Evolutionary conservation across 352 stramenopile species (phyloP), one percentile per base, ranked within the genome.

Genomic region (Phytophthora idaei): DNA sequence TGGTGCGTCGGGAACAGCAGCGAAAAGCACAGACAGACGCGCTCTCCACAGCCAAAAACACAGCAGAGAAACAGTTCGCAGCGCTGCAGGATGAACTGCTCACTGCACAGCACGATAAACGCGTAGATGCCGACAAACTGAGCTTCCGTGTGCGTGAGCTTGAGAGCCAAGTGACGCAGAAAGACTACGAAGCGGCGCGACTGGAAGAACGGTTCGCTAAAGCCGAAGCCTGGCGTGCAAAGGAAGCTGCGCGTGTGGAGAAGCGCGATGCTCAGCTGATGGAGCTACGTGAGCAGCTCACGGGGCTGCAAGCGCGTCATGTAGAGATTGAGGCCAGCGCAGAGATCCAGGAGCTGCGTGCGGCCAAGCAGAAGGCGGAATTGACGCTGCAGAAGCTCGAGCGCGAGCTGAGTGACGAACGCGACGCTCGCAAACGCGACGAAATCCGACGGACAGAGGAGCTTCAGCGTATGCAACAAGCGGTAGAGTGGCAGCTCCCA

Each of bases 201-300:
- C 52, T 81, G 7, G 71, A 87, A 59, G 78, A 87, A 54, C 67
- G 67, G 21, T 87, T 84, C 51, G 58, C 67, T 15, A 84, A 78
- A 59, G 78, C 78, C 1, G 78, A 87, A 58, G 57, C 73, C 10
- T 87, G 78, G 78, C 69, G 75, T 8, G 57, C 72, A 11, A 84
- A 84, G 41, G 78, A 87, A 76, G 70, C 72, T 14, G 65, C 73
- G 8, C 74, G 79, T 2, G 79, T 88, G 21, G 79, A 88, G 57
- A 76, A 84, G 52, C 79, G 79, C 21, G 79, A 86, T 55, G 44
- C 44, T 2, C 72, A 85, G 36, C n/a, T 86, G 4, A 63, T 85
- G 45, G 76, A 82, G 42, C 45, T 83, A 46, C 79, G 74, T 8
- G 79, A 88, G 50, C 72, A 85, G 48, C 46, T 88, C 21, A 75